Evolutionary conservation across 2,329 filamentous ascomycete species (phyloP), one percentile per base, ranked within the genome.

Genomic region (Diaporthe batatas): DNA sequence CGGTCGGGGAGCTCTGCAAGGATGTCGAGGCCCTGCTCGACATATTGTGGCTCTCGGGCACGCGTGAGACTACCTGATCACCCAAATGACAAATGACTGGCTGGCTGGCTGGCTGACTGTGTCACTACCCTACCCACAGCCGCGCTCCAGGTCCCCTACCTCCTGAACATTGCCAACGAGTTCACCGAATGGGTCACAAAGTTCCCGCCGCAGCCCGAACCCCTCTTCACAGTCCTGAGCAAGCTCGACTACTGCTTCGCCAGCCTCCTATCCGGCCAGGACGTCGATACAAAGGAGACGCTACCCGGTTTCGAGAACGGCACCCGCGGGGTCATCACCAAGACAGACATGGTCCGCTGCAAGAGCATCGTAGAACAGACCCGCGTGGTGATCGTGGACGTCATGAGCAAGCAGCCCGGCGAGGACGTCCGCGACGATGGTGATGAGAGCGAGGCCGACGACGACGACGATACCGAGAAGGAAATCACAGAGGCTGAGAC

Each of bases 201-300:
- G 11, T 97, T 97, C 80, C 88, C 91, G 0, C 90, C 93, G 2
- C 85, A 89, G 0, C 91, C 93, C 0, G 86, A 85, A n/a, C 83
- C 90, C 1, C 92, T 93, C 0, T 95, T 98, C 78, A 82, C 86
- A 0, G 80, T 96, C 0, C 84, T 98, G 3, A 87, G 87, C 59
- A 98, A 97, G 81, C 85, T 98, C 25, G 96, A 98, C 78, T 89
- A 92, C 77, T 93, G 93, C 51, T 97, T 98, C 79, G 90, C 93
- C 1, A 94, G 92, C 72, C 84, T 98, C 12, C 80, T 98, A 1
- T 84, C 86, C 32, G 93, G 93, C 4, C 83, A 88, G 72, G 91
- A 97, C 78, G 82, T 91, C 4, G 88, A 91, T 18, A 91, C 91
- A 0, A 88, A 89, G 0, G 89, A 91, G 51, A 78, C 84, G 0